phyloP scores from a whole-genome alignment of 495 filamentous ascomycete genomes.

The Penicillium verhagenii region DNA sequence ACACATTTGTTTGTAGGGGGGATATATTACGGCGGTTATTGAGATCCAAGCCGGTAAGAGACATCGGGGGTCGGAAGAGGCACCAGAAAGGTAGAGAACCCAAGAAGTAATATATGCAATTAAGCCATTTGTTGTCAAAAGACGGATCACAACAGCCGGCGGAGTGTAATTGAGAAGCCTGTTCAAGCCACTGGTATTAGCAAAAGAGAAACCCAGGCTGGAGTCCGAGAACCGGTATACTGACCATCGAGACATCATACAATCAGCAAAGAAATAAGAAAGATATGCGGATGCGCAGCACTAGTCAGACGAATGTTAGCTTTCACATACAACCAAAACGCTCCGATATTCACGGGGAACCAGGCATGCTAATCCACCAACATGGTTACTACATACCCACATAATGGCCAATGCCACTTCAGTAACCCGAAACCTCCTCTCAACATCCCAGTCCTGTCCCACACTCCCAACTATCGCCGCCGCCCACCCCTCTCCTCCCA shows the following conservation, averaged over 20 bases:
- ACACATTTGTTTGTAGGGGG: conserved; percentile 1
- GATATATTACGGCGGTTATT: conserved; percentile 63
- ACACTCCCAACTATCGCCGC: conserved; percentile 47
- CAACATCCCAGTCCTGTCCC: conserved; percentile 51
- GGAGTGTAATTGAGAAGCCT: conserved; percentile 89
- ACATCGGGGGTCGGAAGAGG: conserved; percentile 70
- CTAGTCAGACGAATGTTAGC: conserved; percentile 37
- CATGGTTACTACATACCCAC: conserved; percentile 61
- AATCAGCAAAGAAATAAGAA: conserved; percentile 88
- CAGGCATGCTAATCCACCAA: background rate
- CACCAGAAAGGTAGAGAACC: conserved; percentile 73
- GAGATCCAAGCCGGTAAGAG: conserved; percentile 85
- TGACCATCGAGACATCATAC: conserved; percentile 90
- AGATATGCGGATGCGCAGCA: conserved; percentile 81
- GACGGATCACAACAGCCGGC: conserved; percentile 77
- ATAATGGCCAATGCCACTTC: conserved; percentile 79
- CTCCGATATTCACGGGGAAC: background rate
- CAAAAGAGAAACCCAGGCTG: background rate
- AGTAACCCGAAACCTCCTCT: conserved; percentile 62
- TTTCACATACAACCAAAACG: background rate
- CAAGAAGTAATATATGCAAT: conserved; percentile 82
- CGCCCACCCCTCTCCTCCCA: conserved; percentile 46
- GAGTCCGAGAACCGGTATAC: conserved; percentile 15
- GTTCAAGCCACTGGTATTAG: background rate
- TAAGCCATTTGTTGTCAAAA: conserved; percentile 73